phyloP scores from a whole-genome alignment of 116 monocot genomes.

The Dioscorea cayenensis region DNA sequence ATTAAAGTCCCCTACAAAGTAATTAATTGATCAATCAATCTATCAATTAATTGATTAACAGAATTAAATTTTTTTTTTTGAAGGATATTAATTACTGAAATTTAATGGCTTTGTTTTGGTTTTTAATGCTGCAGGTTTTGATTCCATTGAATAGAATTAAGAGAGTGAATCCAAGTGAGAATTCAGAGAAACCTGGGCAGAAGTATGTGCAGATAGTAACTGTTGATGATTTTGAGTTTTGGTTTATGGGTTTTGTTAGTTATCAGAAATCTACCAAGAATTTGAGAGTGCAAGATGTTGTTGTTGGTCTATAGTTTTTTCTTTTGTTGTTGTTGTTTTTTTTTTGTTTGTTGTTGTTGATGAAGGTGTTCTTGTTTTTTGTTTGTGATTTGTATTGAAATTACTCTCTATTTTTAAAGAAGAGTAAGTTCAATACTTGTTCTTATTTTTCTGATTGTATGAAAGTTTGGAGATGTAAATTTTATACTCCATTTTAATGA shows the following conservation, averaged over 20 bases:
- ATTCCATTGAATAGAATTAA: constrained; percentile 51
- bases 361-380: too few species aligned
- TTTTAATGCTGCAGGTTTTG: constrained; percentile 21
- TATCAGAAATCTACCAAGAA: constrained; percentile 21
- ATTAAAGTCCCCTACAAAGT: constrained; percentile 16
- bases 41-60: neutral
- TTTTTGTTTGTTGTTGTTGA: too few species aligned
- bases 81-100: neutral
- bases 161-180: constrained; percentile 29
- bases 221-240: constrained; percentile 56
- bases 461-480: too few species aligned
- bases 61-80: neutral
- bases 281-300: constrained; percentile 2
- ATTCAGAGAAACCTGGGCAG: constrained; percentile 29
- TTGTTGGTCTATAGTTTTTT: neutral
- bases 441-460: too few species aligned
- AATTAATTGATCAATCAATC: neutral
- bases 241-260: constrained; percentile 60
- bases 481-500: too few species aligned
- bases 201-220: constrained; percentile 56
- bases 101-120: neutral
- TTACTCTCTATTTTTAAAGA: neutral
- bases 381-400: neutral
- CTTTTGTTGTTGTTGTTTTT: neutral
- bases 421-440: neutral